Conservation (phyloP, 805 yeast genomes). For the Sugiyamaella marilandica region DNA sequence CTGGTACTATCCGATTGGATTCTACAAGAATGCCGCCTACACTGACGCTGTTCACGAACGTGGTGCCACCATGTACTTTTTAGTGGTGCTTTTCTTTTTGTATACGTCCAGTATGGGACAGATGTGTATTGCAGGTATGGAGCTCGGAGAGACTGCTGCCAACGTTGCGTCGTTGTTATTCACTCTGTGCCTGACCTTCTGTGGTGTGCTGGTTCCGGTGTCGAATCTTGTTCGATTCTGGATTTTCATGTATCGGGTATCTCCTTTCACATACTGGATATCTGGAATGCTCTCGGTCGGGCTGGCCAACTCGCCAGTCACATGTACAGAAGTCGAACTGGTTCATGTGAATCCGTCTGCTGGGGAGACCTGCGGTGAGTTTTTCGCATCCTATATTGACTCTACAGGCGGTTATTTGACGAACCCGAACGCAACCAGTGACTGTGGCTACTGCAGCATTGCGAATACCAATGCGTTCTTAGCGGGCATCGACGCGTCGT, state of each 20-base stretch:
- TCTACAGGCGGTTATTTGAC: constrained; percentile 46
- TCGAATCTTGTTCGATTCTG: constrained; percentile 62
- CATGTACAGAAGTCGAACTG: constrained; percentile 47
- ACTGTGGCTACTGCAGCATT: constrained; percentile 60
- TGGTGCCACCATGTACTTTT: constrained; percentile 35
- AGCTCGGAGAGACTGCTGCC: constrained; percentile 59
- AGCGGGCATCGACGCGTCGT: constrained; percentile 31
- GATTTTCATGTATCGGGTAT: constrained; percentile 70
- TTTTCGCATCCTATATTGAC: constrained; percentile 38
- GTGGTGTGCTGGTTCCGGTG: constrained; percentile 68
- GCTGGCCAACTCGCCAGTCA: constrained; percentile 37
- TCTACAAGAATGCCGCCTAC: constrained; percentile 54
- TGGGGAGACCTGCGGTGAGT: constrained; percentile 56
- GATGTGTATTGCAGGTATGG: constrained; percentile 49
- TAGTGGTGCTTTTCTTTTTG: constrained; percentile 44
- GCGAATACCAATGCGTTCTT: constrained; percentile 57
- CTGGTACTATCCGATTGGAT: constrained; percentile 67
- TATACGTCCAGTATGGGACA: constrained; percentile 34
- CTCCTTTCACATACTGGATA: constrained; percentile 66
- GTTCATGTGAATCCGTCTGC: constrained; percentile 47
- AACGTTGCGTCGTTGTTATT: constrained; percentile 53
- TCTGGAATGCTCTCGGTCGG: constrained; percentile 52
- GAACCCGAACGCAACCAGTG: constrained; percentile 41
- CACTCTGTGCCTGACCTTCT: constrained; percentile 61
- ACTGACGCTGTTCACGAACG: constrained; percentile 43